These are phyloP conservation scores for Parachlorella kessleri DNA, from an alignment of 139 green algal genomes.

Conservation along the genomic window DNA sequence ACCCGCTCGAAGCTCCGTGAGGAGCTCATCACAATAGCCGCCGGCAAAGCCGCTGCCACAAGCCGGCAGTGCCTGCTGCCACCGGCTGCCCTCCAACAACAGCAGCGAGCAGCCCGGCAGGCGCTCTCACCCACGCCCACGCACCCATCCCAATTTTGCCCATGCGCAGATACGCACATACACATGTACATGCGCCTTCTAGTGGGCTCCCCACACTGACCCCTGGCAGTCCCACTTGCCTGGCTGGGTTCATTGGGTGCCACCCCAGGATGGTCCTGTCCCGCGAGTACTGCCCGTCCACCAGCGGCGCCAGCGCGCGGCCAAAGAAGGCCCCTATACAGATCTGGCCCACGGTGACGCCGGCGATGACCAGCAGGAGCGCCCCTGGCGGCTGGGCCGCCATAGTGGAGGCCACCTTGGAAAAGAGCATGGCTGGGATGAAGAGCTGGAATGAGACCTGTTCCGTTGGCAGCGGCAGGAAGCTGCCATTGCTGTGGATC, in stretches of 20 bases:
- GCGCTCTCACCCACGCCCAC: too few relatives aligned
- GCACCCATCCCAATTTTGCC: too few relatives aligned
- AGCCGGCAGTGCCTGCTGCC: too few relatives aligned
- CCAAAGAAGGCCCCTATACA: conserved; percentile 27
- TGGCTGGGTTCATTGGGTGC: conserved; percentile 26
- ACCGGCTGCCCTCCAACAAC: too few relatives aligned
- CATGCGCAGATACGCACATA: too few relatives aligned
- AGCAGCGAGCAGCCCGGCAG: too few relatives aligned
- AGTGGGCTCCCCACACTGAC: too few relatives aligned
- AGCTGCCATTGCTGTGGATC: not conserved
- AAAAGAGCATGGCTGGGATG: conserved; percentile 70
- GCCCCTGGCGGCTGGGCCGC: conserved; percentile 3
- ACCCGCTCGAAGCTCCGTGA: too few relatives aligned
- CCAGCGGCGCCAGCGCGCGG: conserved; percentile 17
- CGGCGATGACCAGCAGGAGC: conserved; percentile 33
- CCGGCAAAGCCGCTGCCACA: too few relatives aligned
- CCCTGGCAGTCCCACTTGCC: not conserved
- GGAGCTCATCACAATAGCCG: too few relatives aligned
- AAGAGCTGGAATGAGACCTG: conserved; percentile 65
- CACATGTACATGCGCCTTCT: too few relatives aligned
- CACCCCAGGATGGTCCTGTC: conserved; percentile 1
- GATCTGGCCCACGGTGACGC: conserved; percentile 18
- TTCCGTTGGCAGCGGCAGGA: not conserved
- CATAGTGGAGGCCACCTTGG: conserved; percentile 57
- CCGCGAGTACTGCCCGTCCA: conserved; percentile 17